phyloP scores from a whole-genome alignment of 1,139 yeast species.

The Suhomyces kunorum region DNA sequence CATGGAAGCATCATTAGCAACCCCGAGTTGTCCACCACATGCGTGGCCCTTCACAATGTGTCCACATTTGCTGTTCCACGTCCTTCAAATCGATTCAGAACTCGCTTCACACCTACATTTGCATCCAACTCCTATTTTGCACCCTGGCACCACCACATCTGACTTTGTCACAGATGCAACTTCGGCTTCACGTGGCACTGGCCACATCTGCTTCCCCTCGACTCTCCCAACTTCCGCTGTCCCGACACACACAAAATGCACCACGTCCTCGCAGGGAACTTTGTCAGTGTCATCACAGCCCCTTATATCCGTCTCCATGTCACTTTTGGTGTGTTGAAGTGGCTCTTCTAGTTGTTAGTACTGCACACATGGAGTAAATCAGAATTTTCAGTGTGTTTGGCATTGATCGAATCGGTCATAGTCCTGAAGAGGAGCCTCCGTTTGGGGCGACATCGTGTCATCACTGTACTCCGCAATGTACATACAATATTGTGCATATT shows the following conservation, averaged over 20 bases:
- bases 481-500: constrained; percentile 9
- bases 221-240: too few species aligned
- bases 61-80: too few species aligned
- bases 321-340: too few species aligned
- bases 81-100: too few species aligned
- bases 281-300: background rate
- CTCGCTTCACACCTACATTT: too few species aligned
- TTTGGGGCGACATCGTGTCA: constrained; percentile 60
- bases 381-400: constrained; percentile 60
- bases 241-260: background rate
- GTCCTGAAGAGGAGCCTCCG: constrained; percentile 61
- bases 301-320: background rate
- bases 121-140: too few species aligned
- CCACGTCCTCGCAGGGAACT: background rate
- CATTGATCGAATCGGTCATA: constrained; percentile 56
- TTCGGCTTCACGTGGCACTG: background rate
- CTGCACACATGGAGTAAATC: constrained; percentile 22
- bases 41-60: background rate
- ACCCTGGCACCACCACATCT: background rate
- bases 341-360: constrained; percentile 8
- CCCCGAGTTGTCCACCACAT: constrained; percentile 2
- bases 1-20: constrained; percentile 54
- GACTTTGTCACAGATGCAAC: background rate
- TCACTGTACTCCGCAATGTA: constrained; percentile 25
- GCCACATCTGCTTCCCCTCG: too few species aligned